Percentiles rank a stretch among this genome's conserved stretches.
Conservation (phyloP, 2,329 filamentous ascomycete species). For the Tolypocladium tundrense region DNA sequence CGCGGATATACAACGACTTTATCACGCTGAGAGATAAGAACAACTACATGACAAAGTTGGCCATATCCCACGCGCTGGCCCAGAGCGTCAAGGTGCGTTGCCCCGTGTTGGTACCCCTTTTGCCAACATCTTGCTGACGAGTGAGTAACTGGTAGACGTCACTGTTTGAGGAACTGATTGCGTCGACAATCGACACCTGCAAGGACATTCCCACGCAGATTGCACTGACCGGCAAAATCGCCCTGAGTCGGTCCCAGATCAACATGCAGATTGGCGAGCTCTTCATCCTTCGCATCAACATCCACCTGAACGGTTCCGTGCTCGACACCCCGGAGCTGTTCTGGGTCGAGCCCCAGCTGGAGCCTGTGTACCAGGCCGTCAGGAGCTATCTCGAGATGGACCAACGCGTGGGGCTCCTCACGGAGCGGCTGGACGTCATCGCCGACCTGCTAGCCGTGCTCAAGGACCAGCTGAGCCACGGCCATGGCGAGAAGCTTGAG, state of each 20-base stretch:
- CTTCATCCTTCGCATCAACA: conserved; percentile 95
- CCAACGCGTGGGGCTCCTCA: conserved; percentile 80
- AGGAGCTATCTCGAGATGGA: conserved; percentile 97
- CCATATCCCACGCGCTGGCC: conserved; percentile 88
- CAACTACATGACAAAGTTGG: conserved; percentile 97
- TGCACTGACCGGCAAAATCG: conserved; percentile 83
- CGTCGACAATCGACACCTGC: conserved; percentile 85
- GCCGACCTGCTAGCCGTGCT: conserved; percentile 85
- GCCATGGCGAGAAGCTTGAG: conserved; percentile 80
- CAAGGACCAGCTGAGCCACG: conserved; percentile 91
- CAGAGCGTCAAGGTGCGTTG: conserved; percentile 77
- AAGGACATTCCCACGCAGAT: conserved; percentile 92
- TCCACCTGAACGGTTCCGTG: conserved; percentile 93
- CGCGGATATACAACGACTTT: conserved; percentile 98
- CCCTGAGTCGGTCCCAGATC: conserved; percentile 78
- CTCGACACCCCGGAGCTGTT: conserved; percentile 95
- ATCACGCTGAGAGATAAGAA: conserved; percentile 88
- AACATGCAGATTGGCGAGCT: conserved; percentile 99
- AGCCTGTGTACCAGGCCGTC: conserved; percentile 93
- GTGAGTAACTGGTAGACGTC: conserved; percentile 51
- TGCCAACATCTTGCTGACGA: conserved; percentile 8
- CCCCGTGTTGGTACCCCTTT: neutral
- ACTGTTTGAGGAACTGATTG: conserved; percentile 89
- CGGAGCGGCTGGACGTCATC: conserved; percentile 78
- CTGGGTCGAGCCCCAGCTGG: conserved; percentile 95